Percentiles rank a stretch among this genome's conserved stretches.
These are phyloP conservation scores for Mortierella sp. DNA, from an alignment of 371 early-diverging fungal species.

Conservation along the genomic window DNA sequence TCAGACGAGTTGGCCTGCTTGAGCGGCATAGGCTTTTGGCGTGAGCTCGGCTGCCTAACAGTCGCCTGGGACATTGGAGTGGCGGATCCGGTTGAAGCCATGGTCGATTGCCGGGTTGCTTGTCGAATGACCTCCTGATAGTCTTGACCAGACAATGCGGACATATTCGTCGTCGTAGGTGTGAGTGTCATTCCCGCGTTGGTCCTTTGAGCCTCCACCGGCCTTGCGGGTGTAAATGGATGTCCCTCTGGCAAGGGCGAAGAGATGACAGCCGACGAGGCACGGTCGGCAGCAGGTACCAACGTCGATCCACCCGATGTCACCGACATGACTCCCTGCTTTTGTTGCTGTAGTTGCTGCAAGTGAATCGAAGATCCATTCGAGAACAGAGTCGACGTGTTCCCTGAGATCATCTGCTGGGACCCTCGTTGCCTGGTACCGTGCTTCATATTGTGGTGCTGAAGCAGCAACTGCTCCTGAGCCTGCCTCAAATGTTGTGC, in stretches of 20 bases:
- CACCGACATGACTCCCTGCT: conserved; percentile 25
- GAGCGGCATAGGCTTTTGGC: conserved; percentile 8
- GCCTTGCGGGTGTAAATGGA: neutral
- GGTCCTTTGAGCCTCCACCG: conserved; percentile 12
- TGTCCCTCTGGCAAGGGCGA: neutral
- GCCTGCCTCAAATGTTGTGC: conserved; percentile 14
- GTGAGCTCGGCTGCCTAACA: neutral
- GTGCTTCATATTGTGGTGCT: conserved; percentile 19
- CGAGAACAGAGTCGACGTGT: conserved; percentile 28
- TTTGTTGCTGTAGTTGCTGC: conserved; percentile 6
- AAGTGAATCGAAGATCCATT: conserved; percentile 13
- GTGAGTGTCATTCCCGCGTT: conserved; percentile 13
- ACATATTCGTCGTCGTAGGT: conserved; percentile 9
- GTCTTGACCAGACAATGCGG: conserved; percentile 1
- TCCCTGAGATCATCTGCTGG: conserved; percentile 11
- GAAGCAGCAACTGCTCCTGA: conserved; percentile 25
- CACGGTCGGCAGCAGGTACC: neutral
- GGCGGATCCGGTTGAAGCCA: neutral
- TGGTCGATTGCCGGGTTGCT: conserved; percentile 8
- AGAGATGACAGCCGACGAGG: neutral
- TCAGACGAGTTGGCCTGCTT: conserved; percentile 22
- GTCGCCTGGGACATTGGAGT: neutral
- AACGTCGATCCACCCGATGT: conserved; percentile 22
- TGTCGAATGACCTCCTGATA: neutral
- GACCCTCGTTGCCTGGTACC: conserved; percentile 9